Evolutionary conservation across 495 filamentous ascomycete genomes (phyloP), one percentile per base, ranked within the genome.

Genomic region (Schizothecium vesticola): DNA sequence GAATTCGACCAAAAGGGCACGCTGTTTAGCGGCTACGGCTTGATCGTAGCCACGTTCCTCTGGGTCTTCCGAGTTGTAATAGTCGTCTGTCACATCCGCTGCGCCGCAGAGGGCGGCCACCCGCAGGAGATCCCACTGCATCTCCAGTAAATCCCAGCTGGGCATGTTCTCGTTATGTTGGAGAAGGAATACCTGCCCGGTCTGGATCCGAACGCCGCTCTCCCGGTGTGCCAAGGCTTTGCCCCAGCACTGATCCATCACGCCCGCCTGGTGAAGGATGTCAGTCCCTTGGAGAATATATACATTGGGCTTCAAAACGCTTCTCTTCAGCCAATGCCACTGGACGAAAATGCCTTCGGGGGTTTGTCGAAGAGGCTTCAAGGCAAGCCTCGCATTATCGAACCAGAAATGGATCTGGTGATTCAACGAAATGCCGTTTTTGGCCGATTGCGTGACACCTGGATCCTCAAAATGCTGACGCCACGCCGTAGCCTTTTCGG

Each of bases 401-500:
- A 69, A 69, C 61, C 62, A 69, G 67, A 65, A 61, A 61, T 61
- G 61, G 56, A 69, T 60, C 56, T 69, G 68, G 63, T 65, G 63
- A 58, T 26, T 63, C 59, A 69, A 24, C n/a, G 68, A 69, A 31
- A 69, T 55, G 43, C 55, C 26, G 63, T 69, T 65, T 26, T 69
- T 56, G 63, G n/a, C n/a, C n/a, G n/a, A n/a, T n/a, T n/a, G n/a
- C n/a, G n/a, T n/a, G n/a, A n/a, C n/a, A n/a, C n/a, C n/a, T n/a
- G n/a, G n/a, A n/a, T n/a, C n/a, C n/a, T n/a, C n/a, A n/a, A n/a
- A n/a, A n/a, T n/a, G n/a, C n/a, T n/a, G n/a, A n/a, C n/a, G n/a
- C n/a, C n/a, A n/a, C n/a, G n/a, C n/a, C n/a, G n/a, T n/a, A n/a
- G n/a, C n/a, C n/a, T n/a, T n/a, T n/a, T n/a, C n/a, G n/a, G n/a